Evolutionary conservation across 1,139 yeast genomes (phyloP).

Genomic region (Hanseniaspora sp.): DNA sequence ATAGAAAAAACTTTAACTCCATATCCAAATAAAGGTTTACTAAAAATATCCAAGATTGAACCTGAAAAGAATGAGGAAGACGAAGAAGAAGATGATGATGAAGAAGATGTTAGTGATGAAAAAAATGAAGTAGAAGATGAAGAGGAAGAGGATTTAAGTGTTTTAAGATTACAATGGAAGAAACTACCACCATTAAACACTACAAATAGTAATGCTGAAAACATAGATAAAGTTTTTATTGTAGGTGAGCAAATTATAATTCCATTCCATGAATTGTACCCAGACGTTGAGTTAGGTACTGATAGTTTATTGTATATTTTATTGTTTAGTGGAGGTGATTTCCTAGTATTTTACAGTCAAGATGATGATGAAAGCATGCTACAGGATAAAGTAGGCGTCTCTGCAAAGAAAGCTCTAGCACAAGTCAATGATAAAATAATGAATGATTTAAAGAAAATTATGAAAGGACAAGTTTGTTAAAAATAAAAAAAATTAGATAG

Average conservation of each 20-base stretch:
- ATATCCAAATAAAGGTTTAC: constrained; percentile 1
- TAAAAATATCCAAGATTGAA: constrained; percentile 6
- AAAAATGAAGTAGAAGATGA: background rate
- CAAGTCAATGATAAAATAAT: constrained; percentile 1
- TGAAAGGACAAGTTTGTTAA: constrained; percentile 8
- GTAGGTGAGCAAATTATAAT: constrained; percentile 13
- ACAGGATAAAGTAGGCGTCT: background rate
- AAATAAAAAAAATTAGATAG: background rate
- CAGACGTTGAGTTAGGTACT: background rate
- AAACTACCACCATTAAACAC: background rate
- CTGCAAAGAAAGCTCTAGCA: background rate
- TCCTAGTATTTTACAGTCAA: constrained; percentile 10
- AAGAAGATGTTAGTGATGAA: background rate
- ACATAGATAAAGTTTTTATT: constrained; percentile 8
- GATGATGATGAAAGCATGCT: background rate
- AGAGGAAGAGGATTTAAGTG: constrained; percentile 3
- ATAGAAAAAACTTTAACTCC: background rate
- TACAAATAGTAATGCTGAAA: background rate
- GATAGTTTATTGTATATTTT: constrained; percentile 4
- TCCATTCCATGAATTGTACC: constrained; percentile 1
- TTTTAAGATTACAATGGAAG: constrained; percentile 11
- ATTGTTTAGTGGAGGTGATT: constrained; percentile 12
- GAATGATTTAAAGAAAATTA: background rate
- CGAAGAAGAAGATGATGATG: background rate
- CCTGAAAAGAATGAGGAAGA: background rate